These are phyloP conservation scores for Berberis thunbergii DNA, from an alignment of 164 flowering plant species.

Conservation along the genomic window DNA sequence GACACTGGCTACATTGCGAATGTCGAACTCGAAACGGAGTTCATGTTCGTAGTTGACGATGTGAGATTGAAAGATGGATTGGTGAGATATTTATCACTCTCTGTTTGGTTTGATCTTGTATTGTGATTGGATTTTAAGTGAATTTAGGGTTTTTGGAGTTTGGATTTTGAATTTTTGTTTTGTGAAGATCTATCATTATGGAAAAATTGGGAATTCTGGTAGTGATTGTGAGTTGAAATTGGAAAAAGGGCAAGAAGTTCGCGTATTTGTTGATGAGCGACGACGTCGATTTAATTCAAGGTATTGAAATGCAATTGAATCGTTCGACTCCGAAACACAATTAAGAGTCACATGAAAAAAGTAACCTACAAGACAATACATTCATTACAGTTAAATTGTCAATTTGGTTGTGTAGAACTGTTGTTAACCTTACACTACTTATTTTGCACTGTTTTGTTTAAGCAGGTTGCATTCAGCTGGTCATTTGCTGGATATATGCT, in stretches of 20 bases:
- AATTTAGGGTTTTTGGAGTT: neutral
- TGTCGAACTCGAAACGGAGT: conserved; percentile 14
- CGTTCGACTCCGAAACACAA: neutral
- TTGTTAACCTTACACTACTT: neutral
- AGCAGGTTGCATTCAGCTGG: conserved; percentile 87
- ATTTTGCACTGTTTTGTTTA: conserved; percentile 1
- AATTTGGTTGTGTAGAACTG: neutral
- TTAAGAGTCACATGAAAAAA: neutral
- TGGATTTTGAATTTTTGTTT: neutral
- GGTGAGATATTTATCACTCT: conserved; percentile 22
- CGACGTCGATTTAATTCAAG: conserved; percentile 71
- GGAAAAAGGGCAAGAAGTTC: conserved; percentile 40
- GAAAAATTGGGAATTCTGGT: conserved; percentile 31
- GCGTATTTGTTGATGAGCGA: conserved; percentile 44
- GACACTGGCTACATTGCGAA: conserved; percentile 55
- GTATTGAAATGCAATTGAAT: conserved; percentile 15
- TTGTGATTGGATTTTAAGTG: neutral
- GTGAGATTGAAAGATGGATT: conserved; percentile 68
- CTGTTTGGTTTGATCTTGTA: neutral
- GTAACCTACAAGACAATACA: neutral
- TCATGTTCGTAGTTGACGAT: conserved; percentile 63
- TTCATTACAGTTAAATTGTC: neutral
- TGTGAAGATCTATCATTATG: conserved; percentile 66
- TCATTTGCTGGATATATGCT: conserved; percentile 67
- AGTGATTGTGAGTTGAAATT: conserved; percentile 19